Base-by-base conservation (phyloP, 75 land plant genomes). In the Pinus taeda region DNA sequence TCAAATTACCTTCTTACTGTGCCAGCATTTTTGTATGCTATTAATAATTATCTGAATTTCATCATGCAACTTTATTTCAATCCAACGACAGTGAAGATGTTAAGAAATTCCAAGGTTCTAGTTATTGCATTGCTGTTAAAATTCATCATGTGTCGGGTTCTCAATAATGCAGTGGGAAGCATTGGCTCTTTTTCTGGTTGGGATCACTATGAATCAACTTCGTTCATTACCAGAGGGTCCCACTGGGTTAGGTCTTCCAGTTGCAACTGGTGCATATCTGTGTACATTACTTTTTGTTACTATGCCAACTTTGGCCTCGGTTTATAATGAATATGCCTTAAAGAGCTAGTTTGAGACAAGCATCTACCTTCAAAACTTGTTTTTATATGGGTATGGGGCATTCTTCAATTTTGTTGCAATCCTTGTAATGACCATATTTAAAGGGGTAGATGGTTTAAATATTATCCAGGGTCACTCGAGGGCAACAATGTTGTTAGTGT, bases 161-260 rank as follows among this genome's bases (percentile, higher is more conserved):
- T 90, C 95, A 26, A 70, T 97, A 21, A 89, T 97, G 84, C 99
- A 97, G 99, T 97, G 99, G 99, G 99, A 97, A 77, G 98, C 98
- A 57, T 90, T 97, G 78, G 88, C 87, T 12, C 75, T 97, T 55
- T 83, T 97, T 77, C 91, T 97, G 11, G 94, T 97, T 78, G 98
- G 98, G 60, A 95, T 97, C 20, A 94, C 91, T 82, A 90, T 97
- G 57, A 97, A 97, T 83, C 99, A 97, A 78, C 83, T 97, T 13
- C 87, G 82, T 18, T 88, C 93, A 59, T 71, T 90, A 24, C 92
- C 95, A 36, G 94, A 88, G 78, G 93, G 99, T 55, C 57, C 92
- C 15, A 83, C 89, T 42, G 81, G 88, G 30, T 62, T 96, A 73
- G 95, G 90, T 57, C 85, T 90, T 81, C 92, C 98, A 53, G 83